Evolutionary conservation across 495 filamentous ascomycete species (phyloP).

Genomic region (Aspergillus olivimuriae): DNA sequence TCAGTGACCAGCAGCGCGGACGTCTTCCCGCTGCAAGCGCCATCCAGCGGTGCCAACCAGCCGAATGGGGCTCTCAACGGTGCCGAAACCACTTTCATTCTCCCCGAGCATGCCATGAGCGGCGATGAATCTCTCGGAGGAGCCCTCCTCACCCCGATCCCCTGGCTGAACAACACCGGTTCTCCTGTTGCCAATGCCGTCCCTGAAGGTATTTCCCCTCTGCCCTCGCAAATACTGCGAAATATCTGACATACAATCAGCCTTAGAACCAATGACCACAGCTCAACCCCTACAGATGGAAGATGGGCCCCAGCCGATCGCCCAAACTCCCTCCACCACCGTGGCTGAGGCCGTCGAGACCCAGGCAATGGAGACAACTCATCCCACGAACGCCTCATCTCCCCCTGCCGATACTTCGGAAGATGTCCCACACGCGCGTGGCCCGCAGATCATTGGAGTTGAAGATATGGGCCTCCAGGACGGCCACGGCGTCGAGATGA

Average conservation of each 20-base stretch:
- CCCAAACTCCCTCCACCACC: too few relatives aligned
- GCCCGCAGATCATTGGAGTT: conserved; percentile 74
- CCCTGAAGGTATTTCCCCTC: conserved; percentile 7
- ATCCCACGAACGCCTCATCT: too few relatives aligned
- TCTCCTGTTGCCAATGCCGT: conserved; percentile 24
- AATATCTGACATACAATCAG: background rate
- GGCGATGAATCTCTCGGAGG: conserved; percentile 88
- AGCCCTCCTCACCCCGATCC: conserved; percentile 87
- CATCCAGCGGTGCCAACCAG: conserved; percentile 43
- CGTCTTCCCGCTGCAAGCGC: conserved; percentile 72
- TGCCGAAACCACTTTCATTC: conserved; percentile 23
- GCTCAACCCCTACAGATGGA: too few relatives aligned
- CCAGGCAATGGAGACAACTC: conserved; percentile 19
- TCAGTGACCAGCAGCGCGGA: conserved; percentile 80
- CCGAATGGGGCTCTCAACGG: conserved; percentile 37
- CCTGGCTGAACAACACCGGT: conserved; percentile 59
- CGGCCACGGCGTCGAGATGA: conserved; percentile 41
- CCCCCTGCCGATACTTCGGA: conserved; percentile 27
- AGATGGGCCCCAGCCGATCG: too few relatives aligned
- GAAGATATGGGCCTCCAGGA: conserved; percentile 82
- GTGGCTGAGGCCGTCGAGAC: conserved; percentile 20
- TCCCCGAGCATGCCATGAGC: conserved; percentile 45
- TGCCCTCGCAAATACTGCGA: background rate
- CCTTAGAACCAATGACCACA: background rate
- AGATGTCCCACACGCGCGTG: conserved; percentile 72